A percentile compares a stretch with the other conserved stretches of the same genome.
Evolutionary conservation across 2,329 filamentous ascomycete species (phyloP).

Genomic region (Fusarium sterilihyphosum): DNA sequence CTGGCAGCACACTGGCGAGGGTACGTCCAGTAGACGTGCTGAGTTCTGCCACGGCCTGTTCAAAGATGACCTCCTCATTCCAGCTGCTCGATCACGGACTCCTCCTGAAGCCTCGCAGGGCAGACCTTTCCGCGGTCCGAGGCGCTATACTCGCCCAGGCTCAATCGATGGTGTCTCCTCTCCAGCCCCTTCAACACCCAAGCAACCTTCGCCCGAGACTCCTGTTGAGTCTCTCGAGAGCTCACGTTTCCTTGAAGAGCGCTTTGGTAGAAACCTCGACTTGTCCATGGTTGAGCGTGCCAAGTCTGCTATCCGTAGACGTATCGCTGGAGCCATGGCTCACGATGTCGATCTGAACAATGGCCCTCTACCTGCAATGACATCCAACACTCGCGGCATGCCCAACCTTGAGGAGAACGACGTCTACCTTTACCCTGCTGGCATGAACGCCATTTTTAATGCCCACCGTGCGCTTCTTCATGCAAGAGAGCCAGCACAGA

Average conservation of each 20-base stretch:
- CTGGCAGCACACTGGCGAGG: constrained; percentile 97
- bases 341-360: constrained; percentile 68
- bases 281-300: constrained; percentile 81
- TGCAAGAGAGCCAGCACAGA: constrained; percentile 72
- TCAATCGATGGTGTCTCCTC: constrained; percentile 47
- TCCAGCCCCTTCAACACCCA: constrained; percentile 18
- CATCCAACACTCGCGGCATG: constrained; percentile 63
- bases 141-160: constrained; percentile 75
- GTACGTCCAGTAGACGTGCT: constrained; percentile 87
- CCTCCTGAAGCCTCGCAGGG: constrained; percentile 38
- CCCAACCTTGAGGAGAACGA: constrained; percentile 82
- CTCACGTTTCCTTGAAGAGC: constrained; percentile 86
- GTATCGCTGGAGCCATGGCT: constrained; percentile 87
- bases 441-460: constrained; percentile 96
- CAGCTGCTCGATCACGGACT: constrained; percentile 40
- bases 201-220: constrained; percentile 28
- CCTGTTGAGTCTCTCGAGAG: constrained; percentile 69
- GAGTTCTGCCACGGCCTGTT: constrained; percentile 87
- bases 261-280: constrained; percentile 91
- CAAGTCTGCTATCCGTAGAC: constrained; percentile 83
- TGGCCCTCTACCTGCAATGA: constrained; percentile 34
- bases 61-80: constrained; percentile 69
- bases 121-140: constrained; percentile 73
- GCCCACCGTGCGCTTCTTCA: constrained; percentile 79
- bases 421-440: constrained; percentile 86